Evolutionary conservation across 306 rosid genomes (phyloP).

Genomic region (Hippophae tibetana): DNA sequence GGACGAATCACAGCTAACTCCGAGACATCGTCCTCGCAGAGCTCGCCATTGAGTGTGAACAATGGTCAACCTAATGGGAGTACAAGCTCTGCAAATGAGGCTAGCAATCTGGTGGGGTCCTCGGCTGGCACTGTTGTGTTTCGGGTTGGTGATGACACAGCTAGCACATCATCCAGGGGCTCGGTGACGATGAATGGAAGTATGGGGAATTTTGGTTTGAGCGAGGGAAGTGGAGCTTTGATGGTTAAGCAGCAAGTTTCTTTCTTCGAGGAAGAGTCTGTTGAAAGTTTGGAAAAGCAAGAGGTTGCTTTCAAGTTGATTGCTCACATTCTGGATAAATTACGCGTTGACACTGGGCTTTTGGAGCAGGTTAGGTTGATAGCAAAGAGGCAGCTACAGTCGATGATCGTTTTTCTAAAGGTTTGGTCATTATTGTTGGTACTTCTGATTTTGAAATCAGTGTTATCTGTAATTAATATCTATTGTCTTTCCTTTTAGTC

Average conservation of each 20-base stretch:
- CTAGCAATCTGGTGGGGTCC: conserved; percentile 50
- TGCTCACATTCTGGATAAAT: conserved; percentile 65
- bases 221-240: conserved; percentile 47
- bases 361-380: conserved; percentile 75
- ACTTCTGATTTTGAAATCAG: not conserved
- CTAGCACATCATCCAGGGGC: conserved; percentile 52
- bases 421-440: conserved; percentile 27
- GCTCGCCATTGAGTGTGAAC: conserved; percentile 64
- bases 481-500: not conserved
- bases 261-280: conserved; percentile 81
- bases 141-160: conserved; percentile 40
- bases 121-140: conserved; percentile 52
- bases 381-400: conserved; percentile 81
- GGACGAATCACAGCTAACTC: conserved; percentile 33
- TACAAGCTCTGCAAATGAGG: conserved; percentile 56
- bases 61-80: conserved; percentile 28
- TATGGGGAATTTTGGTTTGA: conserved; percentile 39
- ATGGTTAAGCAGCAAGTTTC: conserved; percentile 59
- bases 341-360: conserved; percentile 43
- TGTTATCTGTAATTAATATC: not conserved
- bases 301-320: conserved; percentile 77
- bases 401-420: conserved; percentile 71
- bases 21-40: conserved; percentile 55
- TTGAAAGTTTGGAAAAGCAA: conserved; percentile 82
- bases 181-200: conserved; percentile 50